Base-by-base conservation (phyloP, 2,329 filamentous ascomycete genomes). In the Grosmannia serpens region DNA sequence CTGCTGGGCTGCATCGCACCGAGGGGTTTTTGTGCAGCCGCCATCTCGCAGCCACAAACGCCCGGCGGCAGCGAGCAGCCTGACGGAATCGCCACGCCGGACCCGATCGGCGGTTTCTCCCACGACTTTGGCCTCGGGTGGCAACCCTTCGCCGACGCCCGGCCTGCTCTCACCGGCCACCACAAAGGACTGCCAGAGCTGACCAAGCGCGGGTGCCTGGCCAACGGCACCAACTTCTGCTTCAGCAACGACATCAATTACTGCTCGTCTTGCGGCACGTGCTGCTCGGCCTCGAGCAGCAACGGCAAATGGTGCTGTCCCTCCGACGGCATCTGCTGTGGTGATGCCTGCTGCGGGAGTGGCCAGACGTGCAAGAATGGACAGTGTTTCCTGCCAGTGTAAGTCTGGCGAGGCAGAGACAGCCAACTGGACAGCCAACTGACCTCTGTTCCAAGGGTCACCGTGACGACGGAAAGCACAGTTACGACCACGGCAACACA, bases 151-250 rank as follows among this genome's bases (percentile, higher is more conserved):
- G 38, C 64, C 41, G 53, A 61, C 4, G 62, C 64, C 22, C 60
- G 62, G 4, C 61, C 64, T 22, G 59, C 67, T 13, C 60, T 65
- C 7, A 50, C 59, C 20, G 64, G 65, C 41, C 49, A 60, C 24
- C 58, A 61, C 8, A 51, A 54, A 3, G 51, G 57, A 1, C 57
- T 55, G 13, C 60, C 55, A 22, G 62, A 59, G 3, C 59, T 62
- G 33, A 7, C 15, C 54, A 62, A 55, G 46, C 61, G 66, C 26
- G 67, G 67, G 54, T 70, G 69, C 44, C 60, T 67, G n/a, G 53
- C 66, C 29, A 70, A 70, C 57, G 69, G 68, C 13, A 68, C 68
- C 56, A 70, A 68, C 60, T 70, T 66, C 58, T 70, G 69, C 65
- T 70, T 70, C 57, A 62, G 62, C 53, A 62, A 67, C 60, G 61